These are phyloP conservation scores for Mycena amicta DNA, from an alignment of 768 basidiomycete genomes.

Conservation along the genomic window DNA sequence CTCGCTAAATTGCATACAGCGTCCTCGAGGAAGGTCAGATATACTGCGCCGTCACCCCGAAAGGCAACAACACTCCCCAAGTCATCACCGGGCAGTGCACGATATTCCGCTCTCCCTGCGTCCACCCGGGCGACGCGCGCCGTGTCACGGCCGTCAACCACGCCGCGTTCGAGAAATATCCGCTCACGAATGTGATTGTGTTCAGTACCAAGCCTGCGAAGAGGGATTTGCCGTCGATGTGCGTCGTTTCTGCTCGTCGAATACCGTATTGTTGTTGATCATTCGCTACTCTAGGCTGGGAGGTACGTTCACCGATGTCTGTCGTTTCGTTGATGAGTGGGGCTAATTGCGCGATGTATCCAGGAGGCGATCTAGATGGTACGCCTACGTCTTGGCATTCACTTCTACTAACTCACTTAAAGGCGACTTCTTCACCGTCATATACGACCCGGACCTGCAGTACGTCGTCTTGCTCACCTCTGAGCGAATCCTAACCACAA, in stretches of 20 bases:
- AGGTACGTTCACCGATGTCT: neutral
- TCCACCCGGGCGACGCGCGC: conserved; percentile 23
- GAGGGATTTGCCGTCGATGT: conserved; percentile 22
- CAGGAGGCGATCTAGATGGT: conserved; percentile 22
- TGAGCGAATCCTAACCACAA: neutral
- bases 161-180: conserved; percentile 9
- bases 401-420: too few species aligned
- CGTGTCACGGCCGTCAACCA: conserved; percentile 19
- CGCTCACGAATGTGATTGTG: conserved; percentile 18
- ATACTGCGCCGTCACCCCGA: conserved; percentile 19
- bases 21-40: conserved; percentile 20
- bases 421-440: conserved; percentile 22
- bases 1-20: neutral
- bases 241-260: neutral
- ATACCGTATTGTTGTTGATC: neutral
- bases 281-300: conserved; percentile 16
- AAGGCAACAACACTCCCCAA: conserved; percentile 4
- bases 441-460: conserved; percentile 20
- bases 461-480: too few species aligned
- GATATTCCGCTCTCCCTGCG: conserved; percentile 21
- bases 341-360: neutral
- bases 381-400: neutral
- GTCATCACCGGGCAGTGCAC: conserved; percentile 24
- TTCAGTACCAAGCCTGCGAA: conserved; percentile 13
- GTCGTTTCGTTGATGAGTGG: neutral